A percentile compares a stretch with the other conserved stretches of the same genome.
Conservation (phyloP, 208 protist genomes). For the Trypanosomatidae sp. region DNA sequence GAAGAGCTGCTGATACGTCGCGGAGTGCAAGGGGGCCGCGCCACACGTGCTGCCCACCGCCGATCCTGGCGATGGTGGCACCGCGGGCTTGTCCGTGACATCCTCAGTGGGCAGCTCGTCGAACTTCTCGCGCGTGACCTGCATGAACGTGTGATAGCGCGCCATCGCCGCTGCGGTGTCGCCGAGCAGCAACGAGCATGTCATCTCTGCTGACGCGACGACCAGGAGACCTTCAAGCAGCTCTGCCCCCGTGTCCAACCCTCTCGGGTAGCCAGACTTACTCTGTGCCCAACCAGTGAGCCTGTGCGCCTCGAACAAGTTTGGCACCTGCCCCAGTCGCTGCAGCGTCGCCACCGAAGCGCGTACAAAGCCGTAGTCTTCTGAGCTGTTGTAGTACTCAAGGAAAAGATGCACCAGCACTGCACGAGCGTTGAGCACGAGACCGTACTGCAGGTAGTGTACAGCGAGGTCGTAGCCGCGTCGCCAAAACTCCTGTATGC, state of each 20-base stretch:
- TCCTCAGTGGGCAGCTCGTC: constrained; percentile 30
- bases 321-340: constrained; percentile 44
- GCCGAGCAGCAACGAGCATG: constrained; percentile 51
- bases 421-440: constrained; percentile 47
- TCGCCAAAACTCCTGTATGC: constrained; percentile 63
- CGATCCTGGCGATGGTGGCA: background rate
- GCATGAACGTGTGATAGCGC: constrained; percentile 53
- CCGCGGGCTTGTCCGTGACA: background rate
- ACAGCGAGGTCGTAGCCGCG: constrained; percentile 62
- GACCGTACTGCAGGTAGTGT: constrained; percentile 82
- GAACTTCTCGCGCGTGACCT: constrained; percentile 77
- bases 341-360: constrained; percentile 32
- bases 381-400: constrained; percentile 89
- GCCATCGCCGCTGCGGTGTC: constrained; percentile 29
- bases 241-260: constrained; percentile 46
- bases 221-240: constrained; percentile 63
- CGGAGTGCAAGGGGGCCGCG: constrained; percentile 1
- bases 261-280: constrained; percentile 44
- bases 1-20: constrained; percentile 55
- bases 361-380: constrained; percentile 72
- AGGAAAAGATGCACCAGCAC: constrained; percentile 53
- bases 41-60: background rate
- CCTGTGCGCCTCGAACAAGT: constrained; percentile 51
- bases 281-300: constrained; percentile 17
- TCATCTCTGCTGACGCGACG: constrained; percentile 56